A percentile compares a stretch with the other conserved stretches of the same genome.
These are phyloP conservation scores for Plicaturopsis crispa DNA, from an alignment of 768 basidiomycete genomes.

Conservation along the genomic window DNA sequence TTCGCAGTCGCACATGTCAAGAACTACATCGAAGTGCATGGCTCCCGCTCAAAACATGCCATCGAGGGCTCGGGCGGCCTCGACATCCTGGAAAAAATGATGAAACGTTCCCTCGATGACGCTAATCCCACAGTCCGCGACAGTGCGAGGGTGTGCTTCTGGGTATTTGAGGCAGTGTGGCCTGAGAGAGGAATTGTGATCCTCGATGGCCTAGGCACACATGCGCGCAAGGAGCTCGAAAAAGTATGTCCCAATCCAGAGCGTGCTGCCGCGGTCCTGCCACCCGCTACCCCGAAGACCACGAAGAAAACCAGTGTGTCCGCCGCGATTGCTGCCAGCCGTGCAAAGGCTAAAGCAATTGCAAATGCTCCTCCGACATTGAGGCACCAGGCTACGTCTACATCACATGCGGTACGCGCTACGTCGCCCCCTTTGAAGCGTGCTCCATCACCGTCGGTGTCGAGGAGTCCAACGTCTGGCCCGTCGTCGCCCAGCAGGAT, in stretches of 20 bases:
- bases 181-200: constrained; percentile 56
- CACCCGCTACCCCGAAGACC: constrained; percentile 45
- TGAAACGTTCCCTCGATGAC: constrained; percentile 73
- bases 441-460: constrained; percentile 23
- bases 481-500: too few relatives aligned
- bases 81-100: constrained; percentile 64
- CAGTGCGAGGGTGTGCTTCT: constrained; percentile 63
- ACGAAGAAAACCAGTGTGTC: constrained; percentile 78
- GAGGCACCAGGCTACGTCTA: constrained; percentile 72
- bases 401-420: constrained; percentile 43
- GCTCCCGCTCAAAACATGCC: constrained; percentile 44
- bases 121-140: constrained; percentile 76
- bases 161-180: constrained; percentile 78
- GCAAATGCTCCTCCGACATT: constrained; percentile 75
- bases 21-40: constrained; percentile 69
- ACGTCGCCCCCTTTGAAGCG: constrained; percentile 33
- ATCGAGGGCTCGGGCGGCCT: constrained; percentile 67
- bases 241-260: constrained; percentile 69
- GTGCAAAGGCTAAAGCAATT: constrained; percentile 81
- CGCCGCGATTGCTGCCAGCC: constrained; percentile 83
- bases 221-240: constrained; percentile 76
- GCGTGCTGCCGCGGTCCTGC: constrained; percentile 23
- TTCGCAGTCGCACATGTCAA: constrained; percentile 66
- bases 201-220: constrained; percentile 57
- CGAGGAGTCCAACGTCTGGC: too few relatives aligned